A percentile compares a stretch with the other conserved stretches of the same genome.
Conservation (phyloP, 306 rosid genomes). For the Cicer chorassanicum region DNA sequence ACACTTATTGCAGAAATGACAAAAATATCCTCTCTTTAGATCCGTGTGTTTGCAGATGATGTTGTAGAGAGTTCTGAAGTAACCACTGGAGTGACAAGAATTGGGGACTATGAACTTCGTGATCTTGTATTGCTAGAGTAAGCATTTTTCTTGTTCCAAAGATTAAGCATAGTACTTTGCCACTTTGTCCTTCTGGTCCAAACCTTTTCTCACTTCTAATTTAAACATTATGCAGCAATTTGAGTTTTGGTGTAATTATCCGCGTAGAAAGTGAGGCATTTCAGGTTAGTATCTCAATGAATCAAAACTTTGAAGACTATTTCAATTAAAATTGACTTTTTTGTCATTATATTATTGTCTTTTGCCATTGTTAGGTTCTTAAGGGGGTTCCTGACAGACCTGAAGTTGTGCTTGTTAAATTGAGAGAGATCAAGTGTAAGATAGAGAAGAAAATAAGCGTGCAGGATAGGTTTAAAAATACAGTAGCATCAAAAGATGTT, state of each 20-base stretch:
- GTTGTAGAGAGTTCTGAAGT: conserved; percentile 99
- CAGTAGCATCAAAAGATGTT: conserved; percentile 80
- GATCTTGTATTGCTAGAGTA: conserved; percentile 97
- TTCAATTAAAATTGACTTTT: not conserved
- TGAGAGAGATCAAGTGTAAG: conserved; percentile 93
- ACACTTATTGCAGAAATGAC: conserved; percentile 37
- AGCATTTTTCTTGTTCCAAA: conserved; percentile 42
- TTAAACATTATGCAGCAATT: conserved; percentile 69
- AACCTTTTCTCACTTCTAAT: conserved; percentile 40
- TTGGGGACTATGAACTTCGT: conserved; percentile 95
- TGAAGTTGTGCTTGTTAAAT: conserved; percentile 79
- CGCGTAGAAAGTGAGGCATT: conserved; percentile 98
- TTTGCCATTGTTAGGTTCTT: conserved; percentile 68
- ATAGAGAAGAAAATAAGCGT: conserved; percentile 80
- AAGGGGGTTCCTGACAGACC: conserved; percentile 94
- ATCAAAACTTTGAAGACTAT: not conserved
- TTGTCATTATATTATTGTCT: conserved; percentile 29
- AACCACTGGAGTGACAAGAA: conserved; percentile 86
- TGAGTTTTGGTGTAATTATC: conserved; percentile 88
- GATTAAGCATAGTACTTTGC: conserved; percentile 5
- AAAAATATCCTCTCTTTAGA: conserved; percentile 53
- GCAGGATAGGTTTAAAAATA: conserved; percentile 79
- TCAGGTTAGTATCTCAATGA: conserved; percentile 62
- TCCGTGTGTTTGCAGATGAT: conserved; percentile 98
- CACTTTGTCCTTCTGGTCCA: conserved; percentile 16